Conservation (phyloP, 768 basidiomycete species). For the Leccinum incarnatum region DNA sequence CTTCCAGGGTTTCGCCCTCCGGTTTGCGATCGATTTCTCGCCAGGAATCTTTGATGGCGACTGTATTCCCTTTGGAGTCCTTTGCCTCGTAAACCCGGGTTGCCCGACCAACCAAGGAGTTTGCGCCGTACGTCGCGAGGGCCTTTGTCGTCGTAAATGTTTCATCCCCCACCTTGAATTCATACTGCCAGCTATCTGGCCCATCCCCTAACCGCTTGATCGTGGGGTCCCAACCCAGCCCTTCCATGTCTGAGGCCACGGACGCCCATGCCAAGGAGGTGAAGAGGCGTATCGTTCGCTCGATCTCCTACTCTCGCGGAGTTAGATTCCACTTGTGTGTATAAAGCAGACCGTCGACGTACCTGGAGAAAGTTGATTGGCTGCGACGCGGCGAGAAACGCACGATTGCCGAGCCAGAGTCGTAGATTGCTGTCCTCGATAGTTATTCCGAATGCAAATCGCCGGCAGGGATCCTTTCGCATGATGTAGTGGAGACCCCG, state of each 20-base stretch:
- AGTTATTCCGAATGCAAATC: background rate
- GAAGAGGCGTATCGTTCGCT: too few species aligned
- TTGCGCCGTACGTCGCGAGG: constrained; percentile 2
- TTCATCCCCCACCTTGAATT: background rate
- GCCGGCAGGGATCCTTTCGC: background rate
- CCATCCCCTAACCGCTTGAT: too few species aligned
- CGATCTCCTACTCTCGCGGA: too few species aligned
- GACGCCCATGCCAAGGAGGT: too few species aligned
- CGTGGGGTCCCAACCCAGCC: background rate
- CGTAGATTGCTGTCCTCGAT: constrained; percentile 12
- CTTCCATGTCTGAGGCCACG: too few species aligned
- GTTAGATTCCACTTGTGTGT: too few species aligned
- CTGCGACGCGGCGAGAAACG: background rate
- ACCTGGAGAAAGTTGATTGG: constrained; percentile 4
- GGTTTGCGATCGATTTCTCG: background rate
- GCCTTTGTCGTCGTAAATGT: background rate
- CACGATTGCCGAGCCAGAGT: constrained; percentile 23
- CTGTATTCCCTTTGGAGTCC: background rate
- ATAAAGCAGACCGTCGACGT: background rate
- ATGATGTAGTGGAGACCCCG: constrained; percentile 19
- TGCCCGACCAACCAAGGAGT: background rate
- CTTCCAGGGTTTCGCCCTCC: background rate
- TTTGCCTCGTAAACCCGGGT: constrained; percentile 1
- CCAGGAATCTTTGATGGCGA: constrained; percentile 12
- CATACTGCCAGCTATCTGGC: background rate